Percentiles rank a stretch among this genome's conserved stretches.
Evolutionary conservation across 2,329 filamentous ascomycete species (phyloP).

Genomic region (Fusarium humuli): DNA sequence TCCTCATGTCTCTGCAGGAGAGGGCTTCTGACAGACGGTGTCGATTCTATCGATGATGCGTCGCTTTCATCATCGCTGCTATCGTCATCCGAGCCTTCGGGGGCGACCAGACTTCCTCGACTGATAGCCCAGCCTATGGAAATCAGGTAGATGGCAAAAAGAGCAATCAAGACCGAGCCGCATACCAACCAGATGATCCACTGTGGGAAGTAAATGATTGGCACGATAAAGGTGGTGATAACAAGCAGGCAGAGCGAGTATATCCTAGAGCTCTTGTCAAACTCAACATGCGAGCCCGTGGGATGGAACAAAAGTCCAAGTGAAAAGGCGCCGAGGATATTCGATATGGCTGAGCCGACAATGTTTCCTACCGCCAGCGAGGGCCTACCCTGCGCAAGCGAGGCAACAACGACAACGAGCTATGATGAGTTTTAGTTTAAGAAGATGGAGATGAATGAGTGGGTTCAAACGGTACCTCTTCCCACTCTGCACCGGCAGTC

Average conservation of each 20-base stretch:
- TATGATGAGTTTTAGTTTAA: not conserved
- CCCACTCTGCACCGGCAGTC: not conserved
- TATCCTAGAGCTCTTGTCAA: not conserved
- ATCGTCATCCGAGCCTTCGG: not conserved
- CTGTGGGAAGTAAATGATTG: not conserved
- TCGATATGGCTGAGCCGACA: not conserved
- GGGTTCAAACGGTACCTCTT: not conserved
- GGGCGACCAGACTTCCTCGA: not conserved
- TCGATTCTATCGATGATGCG: fast-evolving
- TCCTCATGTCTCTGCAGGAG: not conserved
- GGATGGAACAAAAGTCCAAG: not conserved
- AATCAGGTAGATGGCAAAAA: not conserved
- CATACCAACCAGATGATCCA: fast-evolving
- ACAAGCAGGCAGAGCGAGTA: fast-evolving
- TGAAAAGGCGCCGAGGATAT: not conserved
- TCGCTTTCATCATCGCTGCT: not conserved
- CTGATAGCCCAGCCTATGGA: not conserved
- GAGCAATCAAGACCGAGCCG: not conserved
- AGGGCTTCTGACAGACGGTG: not conserved
- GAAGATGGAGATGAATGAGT: fast-evolving
- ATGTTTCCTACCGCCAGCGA: not conserved
- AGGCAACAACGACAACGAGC: not conserved
- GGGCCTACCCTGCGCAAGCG: not conserved
- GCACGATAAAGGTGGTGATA: not conserved
- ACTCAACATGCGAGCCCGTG: fast-evolving